Conservation (phyloP, 2,329 filamentous ascomycete species). For the Didymella glomerata region DNA sequence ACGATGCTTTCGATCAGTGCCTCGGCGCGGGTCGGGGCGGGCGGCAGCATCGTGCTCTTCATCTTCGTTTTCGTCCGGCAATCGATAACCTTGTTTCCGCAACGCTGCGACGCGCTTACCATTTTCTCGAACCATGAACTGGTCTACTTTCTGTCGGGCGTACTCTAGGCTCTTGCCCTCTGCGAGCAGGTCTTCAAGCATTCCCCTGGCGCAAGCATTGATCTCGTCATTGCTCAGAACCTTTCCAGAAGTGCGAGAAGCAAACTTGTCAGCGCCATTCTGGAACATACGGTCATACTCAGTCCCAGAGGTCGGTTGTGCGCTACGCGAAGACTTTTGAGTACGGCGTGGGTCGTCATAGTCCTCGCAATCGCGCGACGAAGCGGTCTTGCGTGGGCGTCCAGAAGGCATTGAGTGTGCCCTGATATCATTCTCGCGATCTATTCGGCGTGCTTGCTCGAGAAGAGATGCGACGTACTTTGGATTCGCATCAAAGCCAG, state of each 20-base stretch:
- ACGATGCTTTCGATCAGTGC: neutral
- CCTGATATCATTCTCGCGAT: neutral
- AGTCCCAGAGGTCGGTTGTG: neutral
- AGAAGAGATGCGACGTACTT: neutral
- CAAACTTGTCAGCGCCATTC: neutral
- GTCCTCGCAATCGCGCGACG: neutral
- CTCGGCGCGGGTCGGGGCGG: neutral
- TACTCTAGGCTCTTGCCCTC: neutral
- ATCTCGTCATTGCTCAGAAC: neutral
- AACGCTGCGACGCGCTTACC: neutral
- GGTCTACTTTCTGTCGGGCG: neutral
- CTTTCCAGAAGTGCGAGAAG: neutral
- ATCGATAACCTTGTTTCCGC: neutral
- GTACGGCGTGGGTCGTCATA: neutral
- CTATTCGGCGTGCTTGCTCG: neutral
- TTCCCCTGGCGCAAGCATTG: neutral
- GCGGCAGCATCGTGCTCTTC: neutral
- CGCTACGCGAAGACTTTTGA: neutral
- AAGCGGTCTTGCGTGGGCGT: neutral
- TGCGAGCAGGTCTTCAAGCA: neutral
- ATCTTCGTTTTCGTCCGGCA: neutral
- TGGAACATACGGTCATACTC: conserved; percentile 8
- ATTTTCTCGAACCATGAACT: neutral
- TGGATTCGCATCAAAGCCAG: neutral
- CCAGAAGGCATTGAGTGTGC: neutral